A percentile compares a stretch with the other conserved stretches of the same genome.
Conservation (phyloP, 2,329 filamentous ascomycete genomes). For the Bipolaris bicolor region DNA sequence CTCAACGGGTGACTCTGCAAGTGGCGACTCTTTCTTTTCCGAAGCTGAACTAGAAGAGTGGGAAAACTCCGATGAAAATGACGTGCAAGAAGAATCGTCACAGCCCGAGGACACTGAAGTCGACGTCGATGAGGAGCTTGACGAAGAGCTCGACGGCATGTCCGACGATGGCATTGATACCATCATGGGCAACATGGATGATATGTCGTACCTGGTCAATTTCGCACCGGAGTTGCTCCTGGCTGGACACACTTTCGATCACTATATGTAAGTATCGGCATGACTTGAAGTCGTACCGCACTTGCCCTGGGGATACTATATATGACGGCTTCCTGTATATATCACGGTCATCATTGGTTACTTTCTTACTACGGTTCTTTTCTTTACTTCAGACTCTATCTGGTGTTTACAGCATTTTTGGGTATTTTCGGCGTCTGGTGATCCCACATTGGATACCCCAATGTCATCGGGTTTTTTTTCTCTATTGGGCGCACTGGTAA, state of each 20-base stretch:
- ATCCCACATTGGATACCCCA: neutral
- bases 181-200: conserved; percentile 22
- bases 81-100: neutral
- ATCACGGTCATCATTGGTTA: neutral
- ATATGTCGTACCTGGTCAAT: conserved; percentile 25
- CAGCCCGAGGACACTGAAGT: neutral
- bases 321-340: neutral
- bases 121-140: conserved; percentile 6
- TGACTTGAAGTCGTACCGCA: neutral
- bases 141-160: conserved; percentile 22
- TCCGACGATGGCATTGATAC: conserved; percentile 16
- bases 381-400: neutral
- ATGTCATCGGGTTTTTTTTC: neutral
- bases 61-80: conserved; percentile 6
- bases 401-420: neutral
- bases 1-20: neutral
- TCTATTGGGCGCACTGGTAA: no score
- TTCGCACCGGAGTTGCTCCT: conserved; percentile 29
- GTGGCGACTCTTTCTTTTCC: conserved; percentile 18
- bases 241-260: conserved; percentile 13
- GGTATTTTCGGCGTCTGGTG: neutral
- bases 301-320: neutral
- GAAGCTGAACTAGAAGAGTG: conserved; percentile 20
- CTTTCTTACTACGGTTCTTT: neutral
- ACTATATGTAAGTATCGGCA: conserved; percentile 7